Evolutionary conservation across 768 basidiomycete genomes (phyloP).

Genomic region (Sporobolomyces roseus): DNA sequence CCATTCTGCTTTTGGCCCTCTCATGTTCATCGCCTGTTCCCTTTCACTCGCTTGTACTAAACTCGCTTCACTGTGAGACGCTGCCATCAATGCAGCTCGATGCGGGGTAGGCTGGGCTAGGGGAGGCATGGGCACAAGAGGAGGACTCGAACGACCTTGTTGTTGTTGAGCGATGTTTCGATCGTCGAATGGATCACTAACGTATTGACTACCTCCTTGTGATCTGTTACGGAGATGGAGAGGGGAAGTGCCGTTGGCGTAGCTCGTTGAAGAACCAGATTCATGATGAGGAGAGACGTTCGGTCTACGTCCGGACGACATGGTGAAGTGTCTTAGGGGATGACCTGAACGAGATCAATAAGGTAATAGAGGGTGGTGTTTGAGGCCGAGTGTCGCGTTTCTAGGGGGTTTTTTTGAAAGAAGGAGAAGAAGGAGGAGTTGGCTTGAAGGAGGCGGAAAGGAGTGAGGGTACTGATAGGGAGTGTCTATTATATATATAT

Average conservation of each 20-base stretch:
- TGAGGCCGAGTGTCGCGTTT: too few relatives aligned
- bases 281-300: neutral
- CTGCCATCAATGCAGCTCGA: conserved; percentile 12
- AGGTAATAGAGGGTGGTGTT: too few relatives aligned
- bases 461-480: too few relatives aligned
- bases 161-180: neutral
- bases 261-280: conserved; percentile 6
- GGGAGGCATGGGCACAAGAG: neutral
- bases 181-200: conserved; percentile 27
- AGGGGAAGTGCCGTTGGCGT: neutral
- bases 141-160: conserved; percentile 10
- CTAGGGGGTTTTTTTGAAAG: too few relatives aligned
- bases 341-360: neutral
- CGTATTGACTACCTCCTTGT: neutral
- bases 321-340: neutral
- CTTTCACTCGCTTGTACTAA: neutral
- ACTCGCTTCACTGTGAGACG: neutral
- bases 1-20: conserved; percentile 18
- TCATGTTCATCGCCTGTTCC: conserved; percentile 26
- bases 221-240: conserved; percentile 25
- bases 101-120: conserved; percentile 10
- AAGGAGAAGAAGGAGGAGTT: neutral
- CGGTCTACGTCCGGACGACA: conserved; percentile 6
- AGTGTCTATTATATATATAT: too few relatives aligned
- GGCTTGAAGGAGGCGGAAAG: neutral